Evolutionary conservation across 2,329 filamentous ascomycete species (phyloP).

Genomic region (Aspergillus cejpii): DNA sequence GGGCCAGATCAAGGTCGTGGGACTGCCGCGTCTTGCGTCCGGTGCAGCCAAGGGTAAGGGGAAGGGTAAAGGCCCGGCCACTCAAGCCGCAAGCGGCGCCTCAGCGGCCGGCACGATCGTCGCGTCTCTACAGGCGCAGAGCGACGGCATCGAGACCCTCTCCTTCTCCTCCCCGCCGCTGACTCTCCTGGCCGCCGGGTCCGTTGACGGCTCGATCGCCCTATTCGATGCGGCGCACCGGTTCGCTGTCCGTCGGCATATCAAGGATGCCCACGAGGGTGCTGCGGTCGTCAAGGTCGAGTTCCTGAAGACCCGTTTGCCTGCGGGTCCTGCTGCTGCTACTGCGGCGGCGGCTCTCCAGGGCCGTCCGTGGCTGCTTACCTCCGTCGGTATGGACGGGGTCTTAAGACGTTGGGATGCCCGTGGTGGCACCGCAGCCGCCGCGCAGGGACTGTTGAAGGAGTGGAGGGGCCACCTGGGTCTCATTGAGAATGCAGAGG

Average conservation of each 20-base stretch:
- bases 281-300: conserved; percentile 88
- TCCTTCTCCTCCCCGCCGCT: conserved; percentile 57
- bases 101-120: conserved; percentile 64
- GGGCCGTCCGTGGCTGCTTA: conserved; percentile 62
- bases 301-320: conserved; percentile 55
- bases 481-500: conserved; percentile 48
- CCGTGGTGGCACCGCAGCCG: conserved; percentile 59
- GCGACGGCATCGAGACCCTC: conserved; percentile 69
- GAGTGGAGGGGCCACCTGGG: conserved; percentile 80
- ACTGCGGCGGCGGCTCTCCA: conserved; percentile 26
- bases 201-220: conserved; percentile 64
- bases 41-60: conserved; percentile 37
- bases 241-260: conserved; percentile 78
- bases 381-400: conserved; percentile 85
- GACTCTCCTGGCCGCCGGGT: conserved; percentile 56
- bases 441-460: conserved; percentile 63
- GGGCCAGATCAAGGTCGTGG: conserved; percentile 77
- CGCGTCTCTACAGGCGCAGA: conserved; percentile 72
- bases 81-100: conserved; percentile 30
- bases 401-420: conserved; percentile 85
- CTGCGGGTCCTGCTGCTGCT: conserved; percentile 25
- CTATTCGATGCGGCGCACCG: conserved; percentile 81
- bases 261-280: conserved; percentile 77
- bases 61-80: conserved; percentile 44
- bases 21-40: conserved; percentile 60